Conservation (phyloP, 1,284 basidiomycete genomes). For the Heterobasidion parviporum region DNA sequence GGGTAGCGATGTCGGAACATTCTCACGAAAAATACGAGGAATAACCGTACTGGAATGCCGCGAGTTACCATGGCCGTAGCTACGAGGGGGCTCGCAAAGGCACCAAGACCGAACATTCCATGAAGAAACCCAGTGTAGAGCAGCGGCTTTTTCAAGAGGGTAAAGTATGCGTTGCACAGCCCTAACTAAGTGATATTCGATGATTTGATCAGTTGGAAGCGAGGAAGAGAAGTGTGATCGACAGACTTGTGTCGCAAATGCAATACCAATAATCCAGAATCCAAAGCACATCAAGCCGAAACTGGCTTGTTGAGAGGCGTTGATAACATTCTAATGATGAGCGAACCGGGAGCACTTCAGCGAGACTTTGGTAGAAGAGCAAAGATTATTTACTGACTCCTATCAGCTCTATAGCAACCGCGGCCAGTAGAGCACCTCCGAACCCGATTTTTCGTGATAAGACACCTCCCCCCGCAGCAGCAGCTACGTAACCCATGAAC, state of each 20-base stretch:
- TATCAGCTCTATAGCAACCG: slow-evolving; percentile 19
- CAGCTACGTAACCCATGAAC: background rate
- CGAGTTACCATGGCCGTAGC: slow-evolving; percentile 22
- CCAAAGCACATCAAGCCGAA: slow-evolving; percentile 25
- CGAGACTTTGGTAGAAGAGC: background rate
- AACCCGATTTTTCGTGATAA: slow-evolving; percentile 5
- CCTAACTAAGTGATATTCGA: slow-evolving; percentile 17
- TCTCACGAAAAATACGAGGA: background rate
- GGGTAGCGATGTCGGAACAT: background rate
- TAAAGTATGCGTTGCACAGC: slow-evolving; percentile 23
- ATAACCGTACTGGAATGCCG: slow-evolving; percentile 19
- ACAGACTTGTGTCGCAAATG: slow-evolving; percentile 16
- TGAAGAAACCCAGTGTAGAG: slow-evolving; percentile 23
- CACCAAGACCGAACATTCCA: slow-evolving; percentile 22
- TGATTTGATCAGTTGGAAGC: background rate
- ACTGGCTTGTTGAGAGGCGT: slow-evolving; percentile 21
- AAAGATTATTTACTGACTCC: slow-evolving; percentile 15
- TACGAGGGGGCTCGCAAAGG: slow-evolving; percentile 22
- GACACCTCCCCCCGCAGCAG: background rate
- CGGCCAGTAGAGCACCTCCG: slow-evolving; percentile 19
- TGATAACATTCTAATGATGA: slow-evolving; percentile 20
- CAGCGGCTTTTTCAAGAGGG: slow-evolving; percentile 20
- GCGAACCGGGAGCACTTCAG: background rate
- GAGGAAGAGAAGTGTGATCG: background rate
- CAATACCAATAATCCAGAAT: slow-evolving; percentile 21